phyloP scores from a whole-genome alignment of 2,329 filamentous ascomycete species.

The Colletotrichum karsti region DNA sequence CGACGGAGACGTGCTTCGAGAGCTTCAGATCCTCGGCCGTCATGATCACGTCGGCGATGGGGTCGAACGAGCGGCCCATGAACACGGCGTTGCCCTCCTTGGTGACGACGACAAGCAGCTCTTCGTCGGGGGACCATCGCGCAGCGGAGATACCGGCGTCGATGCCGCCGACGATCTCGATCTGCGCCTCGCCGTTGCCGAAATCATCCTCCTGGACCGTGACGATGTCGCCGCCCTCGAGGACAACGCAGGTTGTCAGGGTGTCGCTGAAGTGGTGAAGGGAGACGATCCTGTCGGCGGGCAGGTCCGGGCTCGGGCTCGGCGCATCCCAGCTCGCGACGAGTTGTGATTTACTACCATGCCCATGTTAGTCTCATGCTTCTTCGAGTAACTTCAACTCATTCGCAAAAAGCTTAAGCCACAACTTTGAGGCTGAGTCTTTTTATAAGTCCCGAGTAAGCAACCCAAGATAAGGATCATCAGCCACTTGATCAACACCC shows the following conservation, averaged over 20 bases:
- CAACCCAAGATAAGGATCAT: background rate
- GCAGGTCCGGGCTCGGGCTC: slow-evolving; percentile 78
- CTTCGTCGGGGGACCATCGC: slow-evolving; percentile 94
- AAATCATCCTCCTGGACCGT: slow-evolving; percentile 76
- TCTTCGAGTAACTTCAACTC: background rate
- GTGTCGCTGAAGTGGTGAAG: slow-evolving; percentile 89
- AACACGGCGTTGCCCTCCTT: slow-evolving; percentile 82
- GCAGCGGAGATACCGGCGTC: slow-evolving; percentile 91
- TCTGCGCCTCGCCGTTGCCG: slow-evolving; percentile 66
- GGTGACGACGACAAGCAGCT: slow-evolving; percentile 85
- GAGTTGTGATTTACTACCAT: slow-evolving; percentile 37
- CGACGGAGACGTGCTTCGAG: slow-evolving; percentile 95
- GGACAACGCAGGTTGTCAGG: slow-evolving; percentile 79
- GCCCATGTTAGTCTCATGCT: slow-evolving; percentile 30
- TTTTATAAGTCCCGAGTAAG: background rate
- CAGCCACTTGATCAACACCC: background rate
- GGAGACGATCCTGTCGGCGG: slow-evolving; percentile 78
- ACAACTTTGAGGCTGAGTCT: background rate
- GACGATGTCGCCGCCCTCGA: slow-evolving; percentile 91
- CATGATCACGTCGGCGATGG: slow-evolving; percentile 78
- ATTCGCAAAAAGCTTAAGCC: background rate
- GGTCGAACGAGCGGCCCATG: slow-evolving; percentile 93
- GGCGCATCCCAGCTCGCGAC: slow-evolving; percentile 92
- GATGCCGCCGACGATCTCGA: slow-evolving; percentile 95
- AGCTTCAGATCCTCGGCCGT: slow-evolving; percentile 79